These are phyloP conservation scores for Coniochaeta hoffmannii DNA, from an alignment of 2,329 filamentous ascomycete genomes.

Conservation along the genomic window DNA sequence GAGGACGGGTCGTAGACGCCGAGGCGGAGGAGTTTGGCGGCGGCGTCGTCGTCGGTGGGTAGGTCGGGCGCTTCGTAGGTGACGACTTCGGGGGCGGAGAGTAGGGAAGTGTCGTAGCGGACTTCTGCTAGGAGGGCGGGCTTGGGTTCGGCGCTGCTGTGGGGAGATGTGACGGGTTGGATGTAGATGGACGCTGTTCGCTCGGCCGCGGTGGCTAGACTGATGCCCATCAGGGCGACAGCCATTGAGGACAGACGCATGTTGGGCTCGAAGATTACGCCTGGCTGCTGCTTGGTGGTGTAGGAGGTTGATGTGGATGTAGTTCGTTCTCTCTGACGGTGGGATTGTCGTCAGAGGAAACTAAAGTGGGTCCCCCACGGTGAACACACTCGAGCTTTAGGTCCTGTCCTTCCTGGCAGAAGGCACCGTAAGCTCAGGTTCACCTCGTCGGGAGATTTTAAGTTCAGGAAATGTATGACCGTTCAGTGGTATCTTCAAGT, in stretches of 20 bases:
- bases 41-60: slow-evolving; percentile 21
- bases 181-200: slow-evolving; percentile 46
- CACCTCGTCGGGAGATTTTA: too few relatives aligned
- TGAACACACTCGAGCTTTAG: too few relatives aligned
- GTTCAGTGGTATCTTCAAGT: neutral
- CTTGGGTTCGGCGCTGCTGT: slow-evolving; percentile 25
- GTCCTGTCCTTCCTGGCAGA: too few relatives aligned
- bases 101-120: slow-evolving; percentile 39
- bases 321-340: neutral
- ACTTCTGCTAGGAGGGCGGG: slow-evolving; percentile 43
- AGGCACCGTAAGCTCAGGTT: too few relatives aligned
- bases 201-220: slow-evolving; percentile 26
- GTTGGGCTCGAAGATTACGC: neutral
- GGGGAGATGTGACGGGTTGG: slow-evolving; percentile 37
- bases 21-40: slow-evolving; percentile 45
- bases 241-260: slow-evolving; percentile 11
- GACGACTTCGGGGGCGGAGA: slow-evolving; percentile 34
- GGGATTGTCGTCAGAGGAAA: neutral
- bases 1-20: slow-evolving; percentile 46
- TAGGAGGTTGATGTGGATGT: neutral
- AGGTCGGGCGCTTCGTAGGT: slow-evolving; percentile 52
- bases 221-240: slow-evolving; percentile 33
- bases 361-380: neutral
- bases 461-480: too few relatives aligned
- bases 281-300: neutral